Evolutionary conservation across 2,329 filamentous ascomycete species (phyloP).

Genomic region (Beauveria medogensis): DNA sequence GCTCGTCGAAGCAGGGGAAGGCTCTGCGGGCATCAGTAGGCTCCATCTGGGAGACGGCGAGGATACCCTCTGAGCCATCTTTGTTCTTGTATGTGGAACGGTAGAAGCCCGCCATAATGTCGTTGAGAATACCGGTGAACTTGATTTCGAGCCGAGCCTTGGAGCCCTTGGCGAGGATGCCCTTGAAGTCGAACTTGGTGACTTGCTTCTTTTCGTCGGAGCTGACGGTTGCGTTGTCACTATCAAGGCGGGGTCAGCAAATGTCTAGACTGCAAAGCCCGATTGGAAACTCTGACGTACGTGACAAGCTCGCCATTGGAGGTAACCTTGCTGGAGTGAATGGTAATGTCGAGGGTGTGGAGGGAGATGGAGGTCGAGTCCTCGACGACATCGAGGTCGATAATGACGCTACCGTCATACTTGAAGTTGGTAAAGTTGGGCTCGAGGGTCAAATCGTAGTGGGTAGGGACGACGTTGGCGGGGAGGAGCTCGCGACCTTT

Average conservation of each 20-base stretch:
- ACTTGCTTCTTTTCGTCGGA: constrained; percentile 76
- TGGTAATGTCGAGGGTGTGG: constrained; percentile 80
- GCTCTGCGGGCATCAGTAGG: constrained; percentile 86
- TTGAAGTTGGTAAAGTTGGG: constrained; percentile 82
- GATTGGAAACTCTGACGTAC: constrained; percentile 21
- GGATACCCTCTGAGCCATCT: constrained; percentile 69
- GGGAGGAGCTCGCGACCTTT: constrained; percentile 71
- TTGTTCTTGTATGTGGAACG: constrained; percentile 83
- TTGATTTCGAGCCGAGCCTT: constrained; percentile 56
- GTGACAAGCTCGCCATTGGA: constrained; percentile 42
- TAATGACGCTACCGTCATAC: constrained; percentile 75
- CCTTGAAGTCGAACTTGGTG: constrained; percentile 70
- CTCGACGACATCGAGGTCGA: constrained; percentile 80
- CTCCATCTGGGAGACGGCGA: constrained; percentile 95
- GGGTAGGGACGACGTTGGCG: constrained; percentile 80
- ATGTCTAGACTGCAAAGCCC: constrained; percentile 9
- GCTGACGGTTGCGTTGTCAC: constrained; percentile 46
- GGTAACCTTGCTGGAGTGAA: constrained; percentile 53
- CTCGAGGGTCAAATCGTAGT: constrained; percentile 89
- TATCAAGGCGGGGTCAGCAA: constrained; percentile 12
- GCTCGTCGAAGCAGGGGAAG: constrained; percentile 96
- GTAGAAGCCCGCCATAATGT: constrained; percentile 98
- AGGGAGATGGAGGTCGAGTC: constrained; percentile 79
- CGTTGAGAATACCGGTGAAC: constrained; percentile 75
- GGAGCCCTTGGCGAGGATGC: constrained; percentile 62